Evolutionary conservation across 2,329 filamentous ascomycete genomes (phyloP), one percentile per base, ranked within the genome.

Genomic region (Ophiostoma pallidulum): DNA sequence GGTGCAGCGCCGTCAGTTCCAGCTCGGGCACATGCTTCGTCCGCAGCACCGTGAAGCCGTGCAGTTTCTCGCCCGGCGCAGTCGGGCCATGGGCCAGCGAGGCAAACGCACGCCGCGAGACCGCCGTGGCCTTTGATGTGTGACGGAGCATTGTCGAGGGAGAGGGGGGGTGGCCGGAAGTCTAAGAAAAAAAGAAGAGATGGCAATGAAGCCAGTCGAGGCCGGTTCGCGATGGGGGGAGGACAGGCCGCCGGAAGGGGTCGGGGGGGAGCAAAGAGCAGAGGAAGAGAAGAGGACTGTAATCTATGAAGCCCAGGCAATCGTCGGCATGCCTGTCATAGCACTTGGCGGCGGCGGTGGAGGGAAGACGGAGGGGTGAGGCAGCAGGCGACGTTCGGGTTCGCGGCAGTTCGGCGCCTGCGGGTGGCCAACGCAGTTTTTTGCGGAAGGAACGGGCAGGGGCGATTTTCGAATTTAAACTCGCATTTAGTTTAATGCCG

Each of bases 11-110:
- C 1, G 90, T 94, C 60, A 98, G 69, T 65, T 97, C 86, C 41
- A 97, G 77, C 70, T 98, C 92, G 0, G 90, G 88, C 2, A 98
- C 86, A 68, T 94, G 86, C 69, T 96, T 94, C 52, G 85, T 79
- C 52, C 91, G 80, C 59, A 90, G 73, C 46, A 98, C 72, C 0
- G 90, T 96, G 69, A 98, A 98, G 60, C 92, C 92, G 64, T 97
- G 86, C 35, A 97, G 77, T 66, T 86, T 84, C 61, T 91, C 83
- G 60, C 92, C 92, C 1, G 84, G 77, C 53, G 79, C 81, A 3
- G 37, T 44, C 6, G 90, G 89, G 56, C 85, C 84, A 58, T 77
- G 78, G 45, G 82, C 76, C 54, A 92, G 41, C 29, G 52, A 54
- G 4, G 53, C 53, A 42, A 54, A 51, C 8, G 45, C 41, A 10